phyloP scores from a whole-genome alignment of 257 asterid genomes.

The Solanum appendiculatum region DNA sequence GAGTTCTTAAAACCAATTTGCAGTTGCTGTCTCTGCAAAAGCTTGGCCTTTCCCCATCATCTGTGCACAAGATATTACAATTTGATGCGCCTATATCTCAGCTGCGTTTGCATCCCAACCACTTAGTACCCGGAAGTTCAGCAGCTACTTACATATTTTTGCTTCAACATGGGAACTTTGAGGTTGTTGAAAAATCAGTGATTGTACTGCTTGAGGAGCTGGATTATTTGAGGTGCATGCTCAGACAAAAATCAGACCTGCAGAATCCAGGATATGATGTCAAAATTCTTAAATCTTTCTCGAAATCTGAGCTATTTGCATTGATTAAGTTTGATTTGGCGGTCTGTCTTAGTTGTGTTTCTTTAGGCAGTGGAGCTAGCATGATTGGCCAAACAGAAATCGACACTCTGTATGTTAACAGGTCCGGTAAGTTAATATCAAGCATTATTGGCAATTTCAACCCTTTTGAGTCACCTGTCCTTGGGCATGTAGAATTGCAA shows the following conservation, averaged over 20 bases:
- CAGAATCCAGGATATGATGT: constrained; percentile 21
- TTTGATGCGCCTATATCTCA: constrained; percentile 70
- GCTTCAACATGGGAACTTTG: constrained; percentile 73
- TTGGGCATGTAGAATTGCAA: constrained; percentile 58
- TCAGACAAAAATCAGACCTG: constrained; percentile 23
- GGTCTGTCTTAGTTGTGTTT: constrained; percentile 64
- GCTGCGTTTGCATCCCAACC: constrained; percentile 93
- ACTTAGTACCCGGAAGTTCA: constrained; percentile 81
- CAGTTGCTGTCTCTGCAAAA: constrained; percentile 91
- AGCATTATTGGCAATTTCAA: constrained; percentile 42
- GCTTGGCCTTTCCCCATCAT: constrained; percentile 74
- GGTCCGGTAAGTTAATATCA: constrained; percentile 52
- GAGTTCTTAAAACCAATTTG: constrained; percentile 90
- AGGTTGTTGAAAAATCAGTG: constrained; percentile 62
- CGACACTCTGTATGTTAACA: constrained; percentile 32
- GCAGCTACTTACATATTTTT: constrained; percentile 86
- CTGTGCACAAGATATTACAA: constrained; percentile 57
- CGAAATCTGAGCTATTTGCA: constrained; percentile 53
- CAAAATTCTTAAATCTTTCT: constrained; percentile 31
- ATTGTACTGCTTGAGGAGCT: constrained; percentile 67
- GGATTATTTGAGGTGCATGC: constrained; percentile 42
- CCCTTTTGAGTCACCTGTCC: constrained; percentile 53
- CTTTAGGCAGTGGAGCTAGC: constrained; percentile 31
- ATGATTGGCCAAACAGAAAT: constrained; percentile 35
- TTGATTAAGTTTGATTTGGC: constrained; percentile 66